phyloP scores from a whole-genome alignment of 768 basidiomycete genomes.

The Leccinum variicolor region DNA sequence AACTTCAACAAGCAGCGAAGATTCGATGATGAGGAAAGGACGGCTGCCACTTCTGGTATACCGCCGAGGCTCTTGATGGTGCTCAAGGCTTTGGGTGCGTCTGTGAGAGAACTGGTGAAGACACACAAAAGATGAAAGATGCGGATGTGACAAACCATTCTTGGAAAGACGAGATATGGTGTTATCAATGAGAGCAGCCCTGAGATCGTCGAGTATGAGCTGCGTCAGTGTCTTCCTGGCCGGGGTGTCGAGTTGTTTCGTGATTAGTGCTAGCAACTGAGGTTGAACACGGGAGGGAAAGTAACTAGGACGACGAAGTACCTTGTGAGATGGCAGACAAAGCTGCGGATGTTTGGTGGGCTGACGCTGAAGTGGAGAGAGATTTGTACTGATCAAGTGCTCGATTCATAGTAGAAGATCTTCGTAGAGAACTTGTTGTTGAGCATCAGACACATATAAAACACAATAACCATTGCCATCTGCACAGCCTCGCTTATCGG shows the following conservation, averaged over 20 bases:
- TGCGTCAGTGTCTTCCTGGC: constrained; percentile 56
- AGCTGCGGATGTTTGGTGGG: background rate
- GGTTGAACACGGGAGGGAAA: constrained; percentile 8
- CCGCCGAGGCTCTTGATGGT: constrained; percentile 76
- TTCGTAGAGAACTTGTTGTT: too few species aligned
- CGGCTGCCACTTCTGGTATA: constrained; percentile 61
- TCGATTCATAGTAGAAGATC: constrained; percentile 8
- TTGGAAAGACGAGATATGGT: constrained; percentile 48
- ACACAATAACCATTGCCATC: background rate
- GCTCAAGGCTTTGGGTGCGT: constrained; percentile 62
- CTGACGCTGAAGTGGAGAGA: constrained; percentile 13
- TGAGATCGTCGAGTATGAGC: constrained; percentile 58
- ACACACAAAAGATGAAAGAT: background rate
- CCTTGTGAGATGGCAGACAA: constrained; percentile 17
- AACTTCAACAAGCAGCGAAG: constrained; percentile 54
- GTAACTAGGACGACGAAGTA: constrained; percentile 10
- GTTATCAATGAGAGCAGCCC: constrained; percentile 30
- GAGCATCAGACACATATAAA: background rate
- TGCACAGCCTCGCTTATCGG: constrained; percentile 13
- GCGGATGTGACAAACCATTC: constrained; percentile 46
- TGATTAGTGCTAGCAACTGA: constrained; percentile 7
- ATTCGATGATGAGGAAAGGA: constrained; percentile 53
- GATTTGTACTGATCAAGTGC: constrained; percentile 16
- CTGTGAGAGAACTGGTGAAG: constrained; percentile 35
- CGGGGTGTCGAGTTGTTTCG: constrained; percentile 31